These are phyloP conservation scores for Datisca glomerata DNA, from an alignment of 306 rosid genomes.

Conservation along the genomic window DNA sequence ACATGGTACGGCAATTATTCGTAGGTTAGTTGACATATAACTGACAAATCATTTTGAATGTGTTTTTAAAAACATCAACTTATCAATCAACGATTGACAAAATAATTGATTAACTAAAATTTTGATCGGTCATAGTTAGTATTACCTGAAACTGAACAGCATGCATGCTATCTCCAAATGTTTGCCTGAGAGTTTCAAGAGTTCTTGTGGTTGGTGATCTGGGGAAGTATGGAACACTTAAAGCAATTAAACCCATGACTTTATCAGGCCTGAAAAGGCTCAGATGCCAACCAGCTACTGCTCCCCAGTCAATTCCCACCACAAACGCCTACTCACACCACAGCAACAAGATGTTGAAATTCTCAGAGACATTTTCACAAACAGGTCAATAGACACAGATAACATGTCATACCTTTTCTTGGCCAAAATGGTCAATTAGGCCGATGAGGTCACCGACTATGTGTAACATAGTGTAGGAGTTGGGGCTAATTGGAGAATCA, in stretches of 20 bases:
- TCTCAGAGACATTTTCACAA: too few species aligned
- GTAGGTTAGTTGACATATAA: too few species aligned
- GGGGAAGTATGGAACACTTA: slow-evolving; percentile 43
- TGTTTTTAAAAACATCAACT: too few species aligned
- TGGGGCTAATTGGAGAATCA: slow-evolving; percentile 36
- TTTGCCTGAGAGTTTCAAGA: slow-evolving; percentile 23
- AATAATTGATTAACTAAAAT: too few species aligned
- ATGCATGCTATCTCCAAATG: slow-evolving; percentile 33
- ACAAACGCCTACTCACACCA: slow-evolving; percentile 33
- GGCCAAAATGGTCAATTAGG: slow-evolving; percentile 47
- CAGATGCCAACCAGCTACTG: slow-evolving; percentile 42
- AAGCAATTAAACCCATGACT: slow-evolving; percentile 42
- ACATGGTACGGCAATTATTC: too few species aligned
- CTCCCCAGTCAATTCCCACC: slow-evolving; percentile 64
- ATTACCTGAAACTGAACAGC: slow-evolving; percentile 71
- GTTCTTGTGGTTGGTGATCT: slow-evolving; percentile 32
- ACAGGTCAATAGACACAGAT: neutral
- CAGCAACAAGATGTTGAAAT: neutral
- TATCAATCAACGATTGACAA: too few species aligned
- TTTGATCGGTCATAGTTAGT: too few species aligned
- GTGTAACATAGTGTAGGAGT: slow-evolving; percentile 33
- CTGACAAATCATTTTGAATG: too few species aligned
- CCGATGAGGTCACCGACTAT: slow-evolving; percentile 46
- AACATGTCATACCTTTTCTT: slow-evolving; percentile 28
- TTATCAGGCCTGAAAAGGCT: slow-evolving; percentile 57